Percentiles rank a stretch among this genome's conserved stretches.
phyloP scores from a whole-genome alignment of 345 rosid species.

The Zanthoxylum bungeanum region DNA sequence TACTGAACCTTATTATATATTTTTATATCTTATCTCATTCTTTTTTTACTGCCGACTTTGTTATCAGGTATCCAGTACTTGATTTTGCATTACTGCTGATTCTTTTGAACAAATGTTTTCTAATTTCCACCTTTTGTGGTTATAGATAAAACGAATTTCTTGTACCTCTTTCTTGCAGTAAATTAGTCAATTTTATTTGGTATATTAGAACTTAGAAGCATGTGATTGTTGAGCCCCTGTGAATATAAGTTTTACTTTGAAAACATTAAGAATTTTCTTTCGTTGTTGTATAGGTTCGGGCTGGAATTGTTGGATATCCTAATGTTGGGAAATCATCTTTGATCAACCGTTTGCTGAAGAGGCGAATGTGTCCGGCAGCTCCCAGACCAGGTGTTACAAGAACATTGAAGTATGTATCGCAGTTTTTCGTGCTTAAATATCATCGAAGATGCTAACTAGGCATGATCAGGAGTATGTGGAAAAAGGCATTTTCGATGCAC shows the following conservation, averaged over 20 bases:
- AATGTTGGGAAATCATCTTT: constrained; percentile 97
- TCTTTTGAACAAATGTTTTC: background rate
- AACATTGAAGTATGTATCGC: constrained; percentile 58
- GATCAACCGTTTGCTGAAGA: constrained; percentile 85
- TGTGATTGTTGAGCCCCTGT: background rate
- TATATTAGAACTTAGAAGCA: background rate
- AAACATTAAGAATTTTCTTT: background rate
- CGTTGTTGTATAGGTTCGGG: constrained; percentile 59
- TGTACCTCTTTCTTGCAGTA: background rate
- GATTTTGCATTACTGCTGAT: background rate
- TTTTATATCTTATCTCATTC: background rate
- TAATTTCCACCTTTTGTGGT: background rate
- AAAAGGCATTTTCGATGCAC: background rate
- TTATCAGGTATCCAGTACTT: background rate
- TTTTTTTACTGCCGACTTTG: background rate
- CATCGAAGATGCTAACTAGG: background rate
- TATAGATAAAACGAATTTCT: background rate
- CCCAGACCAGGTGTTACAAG: constrained; percentile 96
- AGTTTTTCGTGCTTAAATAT: background rate
- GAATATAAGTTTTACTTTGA: background rate
- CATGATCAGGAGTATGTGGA: background rate
- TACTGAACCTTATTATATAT: background rate
- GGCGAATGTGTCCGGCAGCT: constrained; percentile 89
- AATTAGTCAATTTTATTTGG: background rate
- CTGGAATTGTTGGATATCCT: constrained; percentile 96